A percentile compares a stretch with the other conserved stretches of the same genome.
Conservation (phyloP, 1,284 basidiomycete genomes). For the Moesziomyces globuligerus region DNA sequence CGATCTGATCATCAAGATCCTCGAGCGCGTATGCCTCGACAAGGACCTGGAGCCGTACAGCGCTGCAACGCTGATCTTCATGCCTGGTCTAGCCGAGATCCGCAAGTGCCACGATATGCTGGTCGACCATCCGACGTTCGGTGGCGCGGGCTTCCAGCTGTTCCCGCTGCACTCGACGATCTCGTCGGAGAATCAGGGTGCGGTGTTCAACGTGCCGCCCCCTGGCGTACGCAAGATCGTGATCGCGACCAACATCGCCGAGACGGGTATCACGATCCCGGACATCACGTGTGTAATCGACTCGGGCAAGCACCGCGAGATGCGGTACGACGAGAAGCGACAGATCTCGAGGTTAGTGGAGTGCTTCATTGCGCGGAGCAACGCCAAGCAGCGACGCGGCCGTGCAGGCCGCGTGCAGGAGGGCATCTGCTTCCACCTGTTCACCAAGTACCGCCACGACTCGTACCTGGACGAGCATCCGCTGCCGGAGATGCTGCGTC, state of each 20-base stretch:
- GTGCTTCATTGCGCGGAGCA: conserved; percentile 90
- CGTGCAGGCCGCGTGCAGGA: conserved; percentile 91
- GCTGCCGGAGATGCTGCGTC: conserved; percentile 92
- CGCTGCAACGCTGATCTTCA: conserved; percentile 86
- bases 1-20: conserved; percentile 76
- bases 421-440: conserved; percentile 94
- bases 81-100: conserved; percentile 88
- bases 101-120: conserved; percentile 86
- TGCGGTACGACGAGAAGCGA: conserved; percentile 90
- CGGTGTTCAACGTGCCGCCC: conserved; percentile 88
- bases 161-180: conserved; percentile 88
- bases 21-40: conserved; percentile 87
- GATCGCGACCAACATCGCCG: conserved; percentile 78
- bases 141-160: conserved; percentile 77
- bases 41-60: conserved; percentile 74
- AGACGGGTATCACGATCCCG: conserved; percentile 96
- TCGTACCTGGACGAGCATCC: conserved; percentile 85
- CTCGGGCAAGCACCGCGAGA: conserved; percentile 81
- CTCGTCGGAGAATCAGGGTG: conserved; percentile 79
- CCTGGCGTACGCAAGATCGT: conserved; percentile 87
- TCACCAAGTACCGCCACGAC: conserved; percentile 88
- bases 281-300: conserved; percentile 99
- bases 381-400: conserved; percentile 90
- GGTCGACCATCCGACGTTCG: conserved; percentile 79
- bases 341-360: conserved; percentile 93